Evolutionary conservation across 108 stramenopile species (phyloP), one percentile per base, ranked within the genome.

Genomic region (Cyclostephanos invisitatus): DNA sequence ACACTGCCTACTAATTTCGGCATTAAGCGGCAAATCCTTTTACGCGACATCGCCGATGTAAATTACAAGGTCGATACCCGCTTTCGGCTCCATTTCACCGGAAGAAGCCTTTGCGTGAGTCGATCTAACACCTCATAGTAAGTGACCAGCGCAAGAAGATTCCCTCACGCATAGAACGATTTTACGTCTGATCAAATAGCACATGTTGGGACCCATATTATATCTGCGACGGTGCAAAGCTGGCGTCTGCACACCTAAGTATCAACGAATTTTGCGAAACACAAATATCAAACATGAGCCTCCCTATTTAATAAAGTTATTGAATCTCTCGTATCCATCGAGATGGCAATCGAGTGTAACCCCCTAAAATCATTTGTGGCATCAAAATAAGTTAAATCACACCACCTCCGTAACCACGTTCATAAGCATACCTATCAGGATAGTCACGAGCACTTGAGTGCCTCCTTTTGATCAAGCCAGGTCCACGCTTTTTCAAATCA

Each of bases 321-420:
- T 32, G 32, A 3, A 32, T 32, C 32, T 3, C 11, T 8, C 40
- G 11, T 8, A 40, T 40, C 40, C 44, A 46, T 15, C 44, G 15
- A 46, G 14, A 15, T 40, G 44, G 14, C 15, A 15, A 14, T 11
- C 40, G 14, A 14, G 15, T 46, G 44, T 46, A 46, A 46, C 44
- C 44, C 3, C 44, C 44, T n/a, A 11, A 46, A 15, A 46, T 14
- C 44, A 17, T 15, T 46, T 46, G 44, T 3, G 14, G 17, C 14
- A 14, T 46, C 44, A 46, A 46, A 28, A 11, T 28, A 0, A n/a
- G 56, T 83, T 91, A 96, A 35, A 96, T 91, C 37, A 96, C 84
- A 66, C 95, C 95, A 47, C 95, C 95, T 27, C 95, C 95, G 66
- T 96, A 96, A 25, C 95, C 95, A 53, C 95, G 90, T 49, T 89